These are phyloP conservation scores for Spathaspora arborariae DNA, from an alignment of 805 yeast species.

Conservation along the genomic window DNA sequence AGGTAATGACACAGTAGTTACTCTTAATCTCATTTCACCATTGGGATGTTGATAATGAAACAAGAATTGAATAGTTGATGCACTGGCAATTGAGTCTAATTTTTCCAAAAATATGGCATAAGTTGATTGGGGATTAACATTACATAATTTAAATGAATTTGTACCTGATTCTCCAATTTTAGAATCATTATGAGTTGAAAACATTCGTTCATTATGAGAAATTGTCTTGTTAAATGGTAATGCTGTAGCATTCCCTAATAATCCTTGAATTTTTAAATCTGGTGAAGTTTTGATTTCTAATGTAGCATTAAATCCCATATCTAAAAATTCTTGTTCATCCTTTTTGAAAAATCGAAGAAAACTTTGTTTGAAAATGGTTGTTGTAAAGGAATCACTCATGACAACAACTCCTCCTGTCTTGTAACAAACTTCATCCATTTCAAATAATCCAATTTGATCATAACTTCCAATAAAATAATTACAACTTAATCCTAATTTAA, in stretches of 20 bases:
- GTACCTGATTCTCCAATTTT: conserved; percentile 49
- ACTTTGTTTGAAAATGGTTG: conserved; percentile 67
- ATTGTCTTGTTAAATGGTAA: conserved; percentile 26
- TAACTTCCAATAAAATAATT: conserved; percentile 62
- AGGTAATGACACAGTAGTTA: conserved; percentile 52
- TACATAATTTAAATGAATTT: conserved; percentile 58
- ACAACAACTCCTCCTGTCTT: conserved; percentile 63
- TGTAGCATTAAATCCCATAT: conserved; percentile 57
- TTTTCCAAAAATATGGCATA: conserved; percentile 58
- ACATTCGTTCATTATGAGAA: conserved; percentile 10
- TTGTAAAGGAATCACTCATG: conserved; percentile 61
- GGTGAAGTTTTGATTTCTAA: conserved; percentile 51
- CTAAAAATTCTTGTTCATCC: conserved; percentile 30
- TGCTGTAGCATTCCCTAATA: conserved; percentile 61
- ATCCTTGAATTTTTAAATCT: conserved; percentile 53
- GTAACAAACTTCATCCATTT: conserved; percentile 57
- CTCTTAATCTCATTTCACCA: conserved; percentile 55
- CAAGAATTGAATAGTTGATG: conserved; percentile 46
- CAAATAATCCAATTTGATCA: conserved; percentile 65
- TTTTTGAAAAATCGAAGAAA: conserved; percentile 48
- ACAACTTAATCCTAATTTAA: conserved; percentile 50
- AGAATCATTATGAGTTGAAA: conserved; percentile 21
- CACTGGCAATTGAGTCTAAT: conserved; percentile 29
- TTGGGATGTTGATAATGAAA: conserved; percentile 61
- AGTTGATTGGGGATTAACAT: conserved; percentile 53